A percentile compares a stretch with the other conserved stretches of the same genome.
phyloP scores from a whole-genome alignment of 345 rosid genomes.

The Camelina laxa region DNA sequence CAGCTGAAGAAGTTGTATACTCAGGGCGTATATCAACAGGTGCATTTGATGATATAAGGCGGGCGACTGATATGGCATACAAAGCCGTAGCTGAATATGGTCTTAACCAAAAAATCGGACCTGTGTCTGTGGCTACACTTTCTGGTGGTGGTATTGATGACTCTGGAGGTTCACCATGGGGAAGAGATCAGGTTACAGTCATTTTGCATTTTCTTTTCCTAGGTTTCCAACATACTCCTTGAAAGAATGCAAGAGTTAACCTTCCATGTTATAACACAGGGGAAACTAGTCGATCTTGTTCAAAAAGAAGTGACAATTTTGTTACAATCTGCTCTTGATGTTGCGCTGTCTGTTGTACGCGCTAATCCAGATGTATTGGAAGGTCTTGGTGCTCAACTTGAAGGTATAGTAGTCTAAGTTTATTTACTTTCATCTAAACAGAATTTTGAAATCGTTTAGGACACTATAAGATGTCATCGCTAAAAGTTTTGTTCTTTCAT shows the following conservation, averaged over 20 bases:
- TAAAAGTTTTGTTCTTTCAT: not conserved
- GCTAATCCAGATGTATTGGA: conserved; percentile 89
- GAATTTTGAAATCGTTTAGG: not conserved
- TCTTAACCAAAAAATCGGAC: conserved; percentile 84
- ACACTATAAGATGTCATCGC: conserved; percentile 1
- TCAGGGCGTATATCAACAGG: conserved; percentile 94
- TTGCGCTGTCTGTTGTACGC: conserved; percentile 78
- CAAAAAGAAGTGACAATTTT: conserved; percentile 82
- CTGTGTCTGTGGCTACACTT: conserved; percentile 82
- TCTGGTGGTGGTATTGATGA: conserved; percentile 89
- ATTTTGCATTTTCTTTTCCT: not conserved
- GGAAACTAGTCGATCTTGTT: conserved; percentile 89
- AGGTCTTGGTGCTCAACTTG: conserved; percentile 92
- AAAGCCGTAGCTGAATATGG: conserved; percentile 98
- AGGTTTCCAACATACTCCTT: not conserved
- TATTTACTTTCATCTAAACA: not conserved
- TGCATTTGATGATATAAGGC: conserved; percentile 92
- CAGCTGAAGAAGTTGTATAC: conserved; percentile 93
- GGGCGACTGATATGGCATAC: conserved; percentile 96
- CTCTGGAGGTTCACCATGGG: conserved; percentile 75
- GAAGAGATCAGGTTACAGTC: conserved; percentile 79
- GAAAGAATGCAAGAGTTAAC: conserved; percentile 9
- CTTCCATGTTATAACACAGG: conserved; percentile 53
- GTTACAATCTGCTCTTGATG: conserved; percentile 77
- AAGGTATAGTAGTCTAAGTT: conserved; percentile 57